Percentiles rank a stretch among this genome's conserved stretches.
Evolutionary conservation across 1,284 basidiomycete genomes (phyloP).

Genomic region (Gymnopus androsaceus): DNA sequence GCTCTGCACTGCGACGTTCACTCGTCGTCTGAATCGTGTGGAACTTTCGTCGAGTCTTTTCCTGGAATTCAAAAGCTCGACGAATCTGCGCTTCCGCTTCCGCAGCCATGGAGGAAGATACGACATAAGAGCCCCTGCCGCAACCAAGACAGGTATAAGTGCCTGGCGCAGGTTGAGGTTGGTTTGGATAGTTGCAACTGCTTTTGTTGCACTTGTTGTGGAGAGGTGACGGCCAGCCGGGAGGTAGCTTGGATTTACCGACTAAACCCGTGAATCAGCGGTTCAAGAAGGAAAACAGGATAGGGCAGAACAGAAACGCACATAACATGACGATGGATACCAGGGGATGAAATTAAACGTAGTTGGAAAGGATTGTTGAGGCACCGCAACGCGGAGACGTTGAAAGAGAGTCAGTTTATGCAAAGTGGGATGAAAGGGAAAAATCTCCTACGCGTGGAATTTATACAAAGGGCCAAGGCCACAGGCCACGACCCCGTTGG

Average conservation of each 20-base stretch:
- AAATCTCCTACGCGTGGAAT: background rate
- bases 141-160: constrained; percentile 36
- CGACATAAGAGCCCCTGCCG: constrained; percentile 38
- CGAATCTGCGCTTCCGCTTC: constrained; percentile 1
- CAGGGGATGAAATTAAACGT: background rate
- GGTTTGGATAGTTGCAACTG: constrained; percentile 36
- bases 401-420: background rate
- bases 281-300: background rate
- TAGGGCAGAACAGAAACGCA: background rate
- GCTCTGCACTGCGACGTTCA: background rate
- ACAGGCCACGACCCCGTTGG: background rate
- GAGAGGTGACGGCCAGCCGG: constrained; percentile 39
- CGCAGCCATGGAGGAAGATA: constrained; percentile 16
- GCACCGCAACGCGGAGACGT: background rate
- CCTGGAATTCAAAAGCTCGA: constrained; percentile 1
- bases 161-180: constrained; percentile 37
- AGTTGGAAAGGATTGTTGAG: background rate
- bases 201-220: constrained; percentile 40
- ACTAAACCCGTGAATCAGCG: constrained; percentile 24
- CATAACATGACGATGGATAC: background rate
- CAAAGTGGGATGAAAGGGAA: background rate
- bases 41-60: background rate
- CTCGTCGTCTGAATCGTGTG: background rate
- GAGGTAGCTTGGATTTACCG: constrained; percentile 30
- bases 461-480: background rate